Percentiles rank a stretch among this genome's conserved stretches.
Conservation (phyloP, 2,329 filamentous ascomycete genomes). For the Hypocreales sp. region DNA sequence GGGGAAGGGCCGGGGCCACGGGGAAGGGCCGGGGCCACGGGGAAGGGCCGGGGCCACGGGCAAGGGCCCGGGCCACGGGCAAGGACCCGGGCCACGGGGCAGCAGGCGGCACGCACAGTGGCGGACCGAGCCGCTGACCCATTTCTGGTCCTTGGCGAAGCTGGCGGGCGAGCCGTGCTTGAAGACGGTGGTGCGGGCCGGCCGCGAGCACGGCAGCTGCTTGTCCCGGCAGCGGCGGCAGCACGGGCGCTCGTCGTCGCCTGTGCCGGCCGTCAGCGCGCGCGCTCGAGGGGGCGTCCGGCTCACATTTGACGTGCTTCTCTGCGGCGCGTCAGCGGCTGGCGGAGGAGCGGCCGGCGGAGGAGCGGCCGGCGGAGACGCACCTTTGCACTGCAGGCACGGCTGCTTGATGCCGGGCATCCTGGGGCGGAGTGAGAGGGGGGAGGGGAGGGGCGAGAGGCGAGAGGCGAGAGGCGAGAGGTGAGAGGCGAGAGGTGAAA, state of each 20-base stretch:
- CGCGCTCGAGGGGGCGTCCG: not conserved
- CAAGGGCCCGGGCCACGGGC: too few species aligned
- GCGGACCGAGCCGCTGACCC: conserved; percentile 18
- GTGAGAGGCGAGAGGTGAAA: too few species aligned
- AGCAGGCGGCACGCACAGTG: conserved; percentile 13
- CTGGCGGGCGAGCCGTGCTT: conserved; percentile 16
- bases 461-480: too few species aligned
- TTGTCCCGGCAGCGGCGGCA: conserved; percentile 19
- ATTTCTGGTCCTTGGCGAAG: conserved; percentile 19
- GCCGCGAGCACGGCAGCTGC: conserved; percentile 17
- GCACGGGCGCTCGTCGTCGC: conserved; percentile 20
- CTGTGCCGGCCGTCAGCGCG: conserved; percentile 8
- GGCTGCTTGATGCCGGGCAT: conserved; percentile 19
- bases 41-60: too few species aligned
- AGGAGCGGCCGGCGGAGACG: not conserved
- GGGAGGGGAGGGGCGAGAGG: too few species aligned
- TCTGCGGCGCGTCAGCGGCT: conserved; percentile 9
- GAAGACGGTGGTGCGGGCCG: conserved; percentile 19
- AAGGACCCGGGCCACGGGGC: too few species aligned
- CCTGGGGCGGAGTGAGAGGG: too few species aligned
- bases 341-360: not conserved
- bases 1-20: too few species aligned
- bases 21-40: too few species aligned
- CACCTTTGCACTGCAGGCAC: conserved; percentile 20
- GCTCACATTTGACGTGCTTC: conserved; percentile 20